Evolutionary conservation across 192 early-diverging fungal genomes (phyloP), one percentile per base, ranked within the genome.

Genomic region (Lobulomyces angularis): DNA sequence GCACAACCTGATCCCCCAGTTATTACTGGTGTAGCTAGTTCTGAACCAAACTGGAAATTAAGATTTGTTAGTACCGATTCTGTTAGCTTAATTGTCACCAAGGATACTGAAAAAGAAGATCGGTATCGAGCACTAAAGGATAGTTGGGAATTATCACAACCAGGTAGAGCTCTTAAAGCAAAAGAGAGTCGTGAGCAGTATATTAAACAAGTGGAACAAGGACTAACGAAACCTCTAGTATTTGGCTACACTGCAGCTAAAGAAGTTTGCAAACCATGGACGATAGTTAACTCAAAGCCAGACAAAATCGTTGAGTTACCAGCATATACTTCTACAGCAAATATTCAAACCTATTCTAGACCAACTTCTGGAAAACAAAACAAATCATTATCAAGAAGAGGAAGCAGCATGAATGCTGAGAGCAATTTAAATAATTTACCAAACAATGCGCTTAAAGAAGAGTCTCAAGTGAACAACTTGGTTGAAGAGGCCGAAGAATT

Each of bases 71-170:
- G 65, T 0, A 61, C 64, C 2, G 75, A 77, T 24, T 21, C 52
- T 6, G 54, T 61, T 2, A 51, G 53, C 0, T 31, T 78, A 9
- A 23, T 41, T 0, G 66, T 78, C 9, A 42, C 62, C 1, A 70
- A 65, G 35, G 75, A 78, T 41, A 74, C 69, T 0, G 75, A 78
- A 43, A 71, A 74, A 27, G 75, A 78, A 44, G 75, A 78, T 40
- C 53, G 67, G 24, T 62, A 70, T 27, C 45, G 52, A 22, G 52
- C 56, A 12, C 65, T 77, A 19, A 78, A 78, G 45, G 75, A 78
- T 25, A 31, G 44, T 8, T 78, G 75, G 75, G 75, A 78, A 44
- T 31, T 48, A 4, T 36, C 53, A 3, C 58, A 67, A 24, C 61
- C 58, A 4, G 75, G 75, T 0, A 48, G 75, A 6, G 41, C 65